Base-by-base conservation (phyloP, 148 eudicot genomes). In the Fagopyrum homotropicum region DNA sequence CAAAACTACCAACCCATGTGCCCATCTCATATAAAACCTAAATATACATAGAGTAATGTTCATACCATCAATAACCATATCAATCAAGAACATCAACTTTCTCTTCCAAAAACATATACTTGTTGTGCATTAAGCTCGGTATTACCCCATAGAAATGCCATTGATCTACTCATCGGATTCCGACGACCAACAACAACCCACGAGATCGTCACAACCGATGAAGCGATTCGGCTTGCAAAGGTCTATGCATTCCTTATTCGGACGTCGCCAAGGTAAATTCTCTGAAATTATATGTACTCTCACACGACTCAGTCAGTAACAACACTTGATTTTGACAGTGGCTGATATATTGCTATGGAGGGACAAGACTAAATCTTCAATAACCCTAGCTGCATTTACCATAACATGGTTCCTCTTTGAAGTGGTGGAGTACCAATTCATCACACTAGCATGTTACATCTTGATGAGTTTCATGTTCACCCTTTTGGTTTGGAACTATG, bases 321-420 rank as follows among this genome's bases (percentile, higher is more conserved):
- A 9, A 11, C 12, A 43, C 11, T 52, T 51, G 9, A 22, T 14
- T 55, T 45, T 46, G 55, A 85, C 86, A 90, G 96, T 81, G 73
- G 90, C 90, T 54, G 90, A 90, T 51, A 75, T 86, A 59, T 44
- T 88, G 26, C 16, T 90, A 48, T 90, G 96, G 96, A 88, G 86
- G 85, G 76, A 90, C 79, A 85, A 72, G 80, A 75, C 46, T 2
- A 68, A 85, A 72, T 82, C 96, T 8, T 90, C 89, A 10, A 77
- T 85, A 56, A 74, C 83, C 17, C 75, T 90, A 11, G 79, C 79
- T 1, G 87, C 78, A 9, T 84, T 84, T 43, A 88, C 89, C 5
- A 4, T 72, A 0, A 84, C 83, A 71, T 90, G 96, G 96, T 86
- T 85, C 51, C 80, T 90, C 6, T 90, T 90, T 17, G 96, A 90